Percentiles rank a stretch among this genome's conserved stretches.
Conservation (phyloP, 306 rosid genomes). For the Cicer bijugum region DNA sequence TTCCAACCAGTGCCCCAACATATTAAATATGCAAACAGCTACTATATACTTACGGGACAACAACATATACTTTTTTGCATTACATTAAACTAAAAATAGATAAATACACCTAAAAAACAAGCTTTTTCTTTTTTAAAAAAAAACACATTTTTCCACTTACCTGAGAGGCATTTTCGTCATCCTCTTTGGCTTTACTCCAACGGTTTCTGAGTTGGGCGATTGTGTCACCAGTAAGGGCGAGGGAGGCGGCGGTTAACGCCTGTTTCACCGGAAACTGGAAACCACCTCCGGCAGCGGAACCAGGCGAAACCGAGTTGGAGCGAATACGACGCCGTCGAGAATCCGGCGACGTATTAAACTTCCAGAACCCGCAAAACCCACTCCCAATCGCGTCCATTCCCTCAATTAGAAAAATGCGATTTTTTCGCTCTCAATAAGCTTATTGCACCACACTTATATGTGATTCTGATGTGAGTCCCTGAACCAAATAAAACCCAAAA, state of each 20-base stretch:
- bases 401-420: not conserved
- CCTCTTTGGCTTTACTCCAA: constrained; percentile 48
- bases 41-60: no score
- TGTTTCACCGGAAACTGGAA: constrained; percentile 73
- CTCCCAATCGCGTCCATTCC: constrained; percentile 72
- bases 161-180: constrained; percentile 46
- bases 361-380: constrained; percentile 69
- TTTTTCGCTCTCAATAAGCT: constrained; percentile 22
- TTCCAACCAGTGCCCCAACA: no score
- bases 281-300: constrained; percentile 57
- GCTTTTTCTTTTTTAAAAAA: not conserved
- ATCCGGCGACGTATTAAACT: constrained; percentile 54
- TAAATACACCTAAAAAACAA: constrained; percentile 4
- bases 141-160: constrained; percentile 34
- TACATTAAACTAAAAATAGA: not conserved
- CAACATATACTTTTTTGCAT: not conserved
- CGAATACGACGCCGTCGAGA: constrained; percentile 47
- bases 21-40: no score
- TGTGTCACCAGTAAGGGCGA: constrained; percentile 56
- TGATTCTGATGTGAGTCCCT: not conserved
- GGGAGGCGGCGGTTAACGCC: constrained; percentile 75
- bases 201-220: constrained; percentile 55
- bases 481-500: not conserved
- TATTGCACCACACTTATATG: not conserved
- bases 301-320: constrained; percentile 56